A percentile compares a stretch with the other conserved stretches of the same genome.
Evolutionary conservation across 2,329 filamentous ascomycete species (phyloP).

Genomic region (Phialophora expanda): DNA sequence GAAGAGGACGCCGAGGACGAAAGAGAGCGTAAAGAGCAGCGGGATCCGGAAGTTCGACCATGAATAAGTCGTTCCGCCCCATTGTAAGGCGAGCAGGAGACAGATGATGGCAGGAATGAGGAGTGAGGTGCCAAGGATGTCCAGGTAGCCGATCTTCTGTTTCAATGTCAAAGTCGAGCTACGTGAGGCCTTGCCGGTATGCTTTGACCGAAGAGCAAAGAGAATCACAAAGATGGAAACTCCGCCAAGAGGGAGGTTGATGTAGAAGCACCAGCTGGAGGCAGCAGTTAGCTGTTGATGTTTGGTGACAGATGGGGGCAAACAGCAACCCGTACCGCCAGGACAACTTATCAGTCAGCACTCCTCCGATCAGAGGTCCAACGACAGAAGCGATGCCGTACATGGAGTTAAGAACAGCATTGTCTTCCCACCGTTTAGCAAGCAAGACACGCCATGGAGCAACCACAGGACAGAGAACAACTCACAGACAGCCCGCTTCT

Average conservation of each 20-base stretch:
- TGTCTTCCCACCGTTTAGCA: neutral
- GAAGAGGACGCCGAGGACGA: conserved; percentile 50
- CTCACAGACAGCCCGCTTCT: conserved; percentile 38
- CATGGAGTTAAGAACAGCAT: conserved; percentile 26
- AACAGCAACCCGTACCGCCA: conserved; percentile 31
- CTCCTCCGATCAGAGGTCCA: conserved; percentile 52
- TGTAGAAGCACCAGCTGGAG: conserved; percentile 39
- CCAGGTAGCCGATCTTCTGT: conserved; percentile 27
- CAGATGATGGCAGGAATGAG: conserved; percentile 45
- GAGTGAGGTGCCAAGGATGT: conserved; percentile 46
- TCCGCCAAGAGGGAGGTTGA: conserved; percentile 45
- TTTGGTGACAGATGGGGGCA: neutral
- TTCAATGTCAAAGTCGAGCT: conserved; percentile 33
- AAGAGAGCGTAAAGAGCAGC: conserved; percentile 55
- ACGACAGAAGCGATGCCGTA: conserved; percentile 46
- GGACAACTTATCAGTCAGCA: conserved; percentile 45
- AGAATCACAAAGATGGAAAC: conserved; percentile 38
- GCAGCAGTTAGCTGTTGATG: neutral
- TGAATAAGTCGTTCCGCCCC: conserved; percentile 50
- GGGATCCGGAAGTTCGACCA: conserved; percentile 54
- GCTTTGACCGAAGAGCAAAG: conserved; percentile 4
- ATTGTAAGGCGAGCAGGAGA: conserved; percentile 49
- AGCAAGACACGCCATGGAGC: neutral
- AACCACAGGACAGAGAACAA: conserved; percentile 17
- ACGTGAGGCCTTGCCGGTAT: conserved; percentile 23